Evolutionary conservation across 768 basidiomycete genomes (phyloP), one percentile per base, ranked within the genome.

Genomic region (Sporobolomyces phaffii): DNA sequence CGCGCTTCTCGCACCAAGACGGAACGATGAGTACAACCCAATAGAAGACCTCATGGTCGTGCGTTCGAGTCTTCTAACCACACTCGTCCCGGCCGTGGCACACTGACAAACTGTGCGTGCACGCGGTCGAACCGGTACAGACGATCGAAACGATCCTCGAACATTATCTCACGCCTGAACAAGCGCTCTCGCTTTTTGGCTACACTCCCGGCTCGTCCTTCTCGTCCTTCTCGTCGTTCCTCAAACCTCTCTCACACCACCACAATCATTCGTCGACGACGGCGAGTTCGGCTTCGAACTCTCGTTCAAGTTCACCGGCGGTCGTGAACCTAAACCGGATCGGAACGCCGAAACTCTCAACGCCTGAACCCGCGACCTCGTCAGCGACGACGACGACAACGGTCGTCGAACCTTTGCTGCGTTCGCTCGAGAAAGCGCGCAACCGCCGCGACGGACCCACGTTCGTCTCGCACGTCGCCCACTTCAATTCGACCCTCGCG

Each of bases 11-110:
- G 64, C 71, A 0, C 64, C 72, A 2, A 45, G 34, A 26, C 68
- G 61, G 24, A 64, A 65, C 31, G 60, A 74, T 56, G 72, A 73
- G 49, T 74, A 73, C 51, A 68, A 74, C 43, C 73, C 75, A 8
- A 72, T 74, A 24, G 72, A 73, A 31, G 72, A 73, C 31, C 47
- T 75, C 15, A 48, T 74, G 26, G 40, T 56, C 22, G 70, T 72
- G 1, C 36, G 70, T 43, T 14, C 0, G 17, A 22, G 4, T n/a
- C 26, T n/a, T 10, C 18, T n/a, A 13, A 2, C 33, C 44, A 13
- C 3, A 15, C 18, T 51, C 53, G 8, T 7, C 36, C 1, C 6
- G 7, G 17, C 36, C 14, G 38, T 17, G 52, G 24, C 33, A 49
- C 15, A 29, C 47, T 36, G 22, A 10, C 33, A 0, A 40, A 44